These are phyloP conservation scores for Thielaviopsis ethacetica DNA, from an alignment of 2,329 filamentous ascomycete genomes.

Conservation along the genomic window DNA sequence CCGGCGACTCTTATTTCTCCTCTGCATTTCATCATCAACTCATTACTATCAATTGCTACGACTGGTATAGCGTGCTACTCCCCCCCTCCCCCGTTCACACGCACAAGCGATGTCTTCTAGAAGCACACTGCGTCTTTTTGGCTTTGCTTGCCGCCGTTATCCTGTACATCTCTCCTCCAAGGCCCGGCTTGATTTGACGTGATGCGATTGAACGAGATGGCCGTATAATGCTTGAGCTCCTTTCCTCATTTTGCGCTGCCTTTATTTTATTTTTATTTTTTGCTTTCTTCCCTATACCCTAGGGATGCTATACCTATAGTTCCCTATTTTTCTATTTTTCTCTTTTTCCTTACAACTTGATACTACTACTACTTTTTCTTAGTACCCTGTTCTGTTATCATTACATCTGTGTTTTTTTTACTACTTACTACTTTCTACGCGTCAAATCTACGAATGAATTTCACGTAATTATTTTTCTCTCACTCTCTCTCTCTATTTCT, in stretches of 20 bases:
- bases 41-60: no score
- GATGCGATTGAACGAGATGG: background rate
- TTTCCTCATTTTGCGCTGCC: background rate
- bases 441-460: background rate
- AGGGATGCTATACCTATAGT: constrained; percentile 10
- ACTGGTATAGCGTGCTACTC: no score
- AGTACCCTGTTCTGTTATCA: background rate
- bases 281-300: constrained; percentile 13
- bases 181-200: background rate
- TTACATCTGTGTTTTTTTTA: constrained; percentile 1
- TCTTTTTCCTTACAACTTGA: background rate
- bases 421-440: background rate
- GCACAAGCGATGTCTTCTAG: no score
- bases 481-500: background rate
- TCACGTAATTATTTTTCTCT: background rate
- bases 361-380: background rate
- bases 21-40: no score
- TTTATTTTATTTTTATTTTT: constrained; percentile 10
- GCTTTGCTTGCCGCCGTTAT: no score
- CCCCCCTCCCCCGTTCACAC: no score
- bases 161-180: background rate
- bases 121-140: no score
- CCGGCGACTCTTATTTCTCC: background rate
- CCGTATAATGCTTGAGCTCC: background rate
- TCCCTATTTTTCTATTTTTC: constrained; percentile 16